These are phyloP conservation scores for Boletus mariae DNA, from an alignment of 1,284 basidiomycete genomes.

Conservation along the genomic window DNA sequence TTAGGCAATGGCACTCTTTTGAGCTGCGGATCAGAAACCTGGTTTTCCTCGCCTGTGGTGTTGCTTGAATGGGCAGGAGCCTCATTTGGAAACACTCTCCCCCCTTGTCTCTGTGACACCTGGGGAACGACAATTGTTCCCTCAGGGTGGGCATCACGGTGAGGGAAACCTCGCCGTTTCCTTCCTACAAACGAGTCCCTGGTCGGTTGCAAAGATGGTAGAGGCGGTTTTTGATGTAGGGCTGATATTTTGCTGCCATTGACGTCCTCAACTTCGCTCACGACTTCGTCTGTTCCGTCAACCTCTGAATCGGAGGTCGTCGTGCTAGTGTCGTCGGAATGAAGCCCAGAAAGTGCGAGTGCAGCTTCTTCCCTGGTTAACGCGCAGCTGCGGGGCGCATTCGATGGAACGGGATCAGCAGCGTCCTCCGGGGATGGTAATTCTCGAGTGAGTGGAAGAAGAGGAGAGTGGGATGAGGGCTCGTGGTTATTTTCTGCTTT, in stretches of 20 bases:
- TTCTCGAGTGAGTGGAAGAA: not conserved
- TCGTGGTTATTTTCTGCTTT: not conserved
- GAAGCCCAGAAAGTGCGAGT: not conserved
- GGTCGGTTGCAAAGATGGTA: slow-evolving; percentile 15
- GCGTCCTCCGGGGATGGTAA: not conserved
- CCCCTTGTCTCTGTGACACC: slow-evolving; percentile 1
- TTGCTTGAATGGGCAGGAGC: slow-evolving; percentile 10
- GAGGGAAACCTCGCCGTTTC: slow-evolving; percentile 9
- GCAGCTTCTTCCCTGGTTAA: not conserved
- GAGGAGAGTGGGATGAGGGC: not conserved
- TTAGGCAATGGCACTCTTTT: slow-evolving; percentile 38
- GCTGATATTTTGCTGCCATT: not conserved
- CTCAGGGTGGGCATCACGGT: slow-evolving; percentile 1
- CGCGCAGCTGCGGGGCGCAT: not conserved
- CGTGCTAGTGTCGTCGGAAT: slow-evolving; percentile 1
- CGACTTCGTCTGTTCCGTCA: slow-evolving; percentile 2
- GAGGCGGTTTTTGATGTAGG: slow-evolving; percentile 1
- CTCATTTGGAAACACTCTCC: slow-evolving; percentile 4
- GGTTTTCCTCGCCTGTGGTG: slow-evolving; percentile 14
- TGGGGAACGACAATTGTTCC: slow-evolving; percentile 1
- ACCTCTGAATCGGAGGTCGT: slow-evolving; percentile 12
- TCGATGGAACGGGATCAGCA: not conserved
- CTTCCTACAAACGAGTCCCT: slow-evolving; percentile 11
- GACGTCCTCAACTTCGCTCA: not conserved
- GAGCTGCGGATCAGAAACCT: slow-evolving; percentile 20